Base-by-base conservation (phyloP, 306 rosid species). In the Cicer yamashitae region DNA sequence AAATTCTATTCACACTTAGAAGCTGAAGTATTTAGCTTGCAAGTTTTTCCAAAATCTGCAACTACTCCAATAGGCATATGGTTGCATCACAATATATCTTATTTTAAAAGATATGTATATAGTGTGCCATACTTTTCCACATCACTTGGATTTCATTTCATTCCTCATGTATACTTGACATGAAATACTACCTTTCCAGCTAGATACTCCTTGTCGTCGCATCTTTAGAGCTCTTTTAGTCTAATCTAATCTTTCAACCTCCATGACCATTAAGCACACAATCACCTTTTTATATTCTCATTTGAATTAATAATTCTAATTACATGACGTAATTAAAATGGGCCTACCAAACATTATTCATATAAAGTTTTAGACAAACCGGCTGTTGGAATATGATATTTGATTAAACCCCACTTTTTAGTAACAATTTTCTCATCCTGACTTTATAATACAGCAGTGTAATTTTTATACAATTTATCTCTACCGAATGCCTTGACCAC, bases 231-330 rank as follows among this genome's bases (percentile, higher is more conserved):
- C 74, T 73, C 71, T 83, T 82, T 67, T 66, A 64, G 79, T 59
- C 45, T 64, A 14, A 59, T 59, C 63, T 70, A 30, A 70, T 70
- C 64, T 75, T 74, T 73, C 60, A 74, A 56, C 53, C 66, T 62
- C 58, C 72, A 67, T 40, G 7, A 76, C 78, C 73, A 79, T 83
- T 76, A 65, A 75, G 73, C 79, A 75, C 75, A 79, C 80, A 75
- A 83, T 34, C 68, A 52, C 70, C 62, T 65, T 77, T 73, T 65
- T 53, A 74, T 60, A 45, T 75, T 75, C 74, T 60, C 86, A 78
- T 78, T 78, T 52, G 67, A 73, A 77, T 57, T 81, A 84, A 79
- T 82, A 86, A 80, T 86, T 79, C 52, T 77, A 61, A 9, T 78
- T 76, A 66, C 79, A 71, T 80, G 84, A 67, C 70, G 71, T 62